Evolutionary conservation across 2,329 filamentous ascomycete species (phyloP).

Genomic region (Blastomyces parvus): DNA sequence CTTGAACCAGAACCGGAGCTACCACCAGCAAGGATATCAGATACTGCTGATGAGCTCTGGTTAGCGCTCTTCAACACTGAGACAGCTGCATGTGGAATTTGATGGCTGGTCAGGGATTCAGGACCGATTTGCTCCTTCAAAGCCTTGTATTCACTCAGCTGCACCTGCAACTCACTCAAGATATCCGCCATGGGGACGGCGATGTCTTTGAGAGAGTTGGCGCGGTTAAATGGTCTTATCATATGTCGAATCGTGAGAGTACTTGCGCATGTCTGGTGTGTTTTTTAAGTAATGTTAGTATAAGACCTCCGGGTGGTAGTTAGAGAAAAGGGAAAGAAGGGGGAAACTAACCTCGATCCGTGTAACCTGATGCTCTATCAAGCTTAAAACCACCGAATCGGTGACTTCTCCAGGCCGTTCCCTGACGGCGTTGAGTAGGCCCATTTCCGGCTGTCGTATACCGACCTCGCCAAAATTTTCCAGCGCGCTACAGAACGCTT

Average conservation of each 20-base stretch:
- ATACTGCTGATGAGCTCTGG: conserved; percentile 1
- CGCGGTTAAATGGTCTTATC: conserved; percentile 55
- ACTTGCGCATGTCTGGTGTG: conserved; percentile 64
- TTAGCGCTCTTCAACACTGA: background rate
- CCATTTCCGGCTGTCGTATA: conserved; percentile 71
- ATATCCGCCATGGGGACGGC: conserved; percentile 69
- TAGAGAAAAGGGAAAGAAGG: background rate
- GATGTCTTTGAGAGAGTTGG: conserved; percentile 59
- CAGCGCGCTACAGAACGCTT: conserved; percentile 86
- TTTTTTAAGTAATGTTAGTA: background rate
- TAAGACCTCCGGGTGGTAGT: background rate
- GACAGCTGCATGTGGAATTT: background rate
- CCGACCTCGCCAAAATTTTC: conserved; percentile 57
- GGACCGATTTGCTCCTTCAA: conserved; percentile 31
- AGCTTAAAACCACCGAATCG: conserved; percentile 76
- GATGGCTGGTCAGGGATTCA: background rate
- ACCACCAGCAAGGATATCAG: background rate
- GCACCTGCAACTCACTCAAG: conserved; percentile 31
- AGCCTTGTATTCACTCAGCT: conserved; percentile 33
- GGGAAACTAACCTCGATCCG: conserved; percentile 71
- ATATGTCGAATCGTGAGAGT: conserved; percentile 72
- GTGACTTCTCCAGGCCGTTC: conserved; percentile 71
- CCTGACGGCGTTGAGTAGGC: conserved; percentile 66
- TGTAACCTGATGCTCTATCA: conserved; percentile 90
- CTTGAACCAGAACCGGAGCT: background rate